Conservation (phyloP, 306 rosid genomes). For the Delonix regia region DNA sequence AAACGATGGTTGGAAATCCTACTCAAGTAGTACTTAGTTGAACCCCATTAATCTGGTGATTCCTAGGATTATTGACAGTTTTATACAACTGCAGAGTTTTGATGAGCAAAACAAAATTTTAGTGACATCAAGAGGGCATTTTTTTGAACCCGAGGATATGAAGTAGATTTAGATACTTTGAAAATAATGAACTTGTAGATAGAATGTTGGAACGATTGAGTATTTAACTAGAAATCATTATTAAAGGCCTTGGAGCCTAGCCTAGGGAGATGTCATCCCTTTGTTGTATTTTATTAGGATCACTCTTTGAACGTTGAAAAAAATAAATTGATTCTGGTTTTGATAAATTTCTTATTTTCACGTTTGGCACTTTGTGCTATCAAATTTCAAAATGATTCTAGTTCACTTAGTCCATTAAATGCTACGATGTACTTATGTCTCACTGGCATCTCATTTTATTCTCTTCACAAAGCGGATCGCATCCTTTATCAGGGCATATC, state of each 20-base stretch:
- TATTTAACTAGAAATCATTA: background rate
- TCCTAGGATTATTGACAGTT: slow-evolving; percentile 11
- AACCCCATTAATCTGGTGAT: slow-evolving; percentile 9
- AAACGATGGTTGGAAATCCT: slow-evolving; percentile 72
- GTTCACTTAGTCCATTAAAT: background rate
- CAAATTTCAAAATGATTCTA: background rate
- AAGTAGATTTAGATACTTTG: slow-evolving; percentile 23
- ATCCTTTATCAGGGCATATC: background rate
- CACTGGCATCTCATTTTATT: background rate
- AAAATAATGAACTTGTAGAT: background rate
- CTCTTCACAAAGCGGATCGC: background rate
- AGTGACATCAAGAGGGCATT: background rate
- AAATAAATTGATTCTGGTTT: background rate
- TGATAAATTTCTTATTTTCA: background rate
- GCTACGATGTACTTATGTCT: background rate
- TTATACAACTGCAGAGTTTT: slow-evolving; percentile 29
- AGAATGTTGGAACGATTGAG: background rate
- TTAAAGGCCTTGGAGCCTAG: background rate
- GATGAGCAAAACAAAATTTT: slow-evolving; percentile 6
- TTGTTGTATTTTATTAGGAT: background rate
- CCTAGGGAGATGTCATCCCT: background rate
- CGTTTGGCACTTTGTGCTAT: background rate
- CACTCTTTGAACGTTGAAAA: background rate
- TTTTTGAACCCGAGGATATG: background rate
- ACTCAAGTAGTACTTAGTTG: slow-evolving; percentile 38